phyloP scores from a whole-genome alignment of 257 asterid species.

The Hygrophila difformis region DNA sequence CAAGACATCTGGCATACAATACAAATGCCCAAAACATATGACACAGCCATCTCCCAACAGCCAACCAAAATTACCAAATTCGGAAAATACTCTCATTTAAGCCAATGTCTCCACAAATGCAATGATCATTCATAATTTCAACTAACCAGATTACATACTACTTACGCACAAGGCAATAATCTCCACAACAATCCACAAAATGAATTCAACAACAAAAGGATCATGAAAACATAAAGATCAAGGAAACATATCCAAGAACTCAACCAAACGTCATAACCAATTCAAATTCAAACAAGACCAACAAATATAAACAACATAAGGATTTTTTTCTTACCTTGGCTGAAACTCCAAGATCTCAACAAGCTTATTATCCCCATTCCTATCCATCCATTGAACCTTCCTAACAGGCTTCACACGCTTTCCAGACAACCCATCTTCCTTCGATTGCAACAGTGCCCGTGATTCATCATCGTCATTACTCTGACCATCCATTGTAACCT shows the following conservation, averaged over 20 bases:
- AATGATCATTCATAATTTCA: too few species aligned
- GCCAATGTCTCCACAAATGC: too few species aligned
- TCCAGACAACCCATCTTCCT: slow-evolving; percentile 38
- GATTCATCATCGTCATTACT: slow-evolving; percentile 51
- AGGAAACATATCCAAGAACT: too few species aligned
- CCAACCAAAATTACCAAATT: not conserved
- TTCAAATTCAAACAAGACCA: slow-evolving; percentile 11
- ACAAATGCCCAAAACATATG: not conserved
- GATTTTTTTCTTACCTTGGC: slow-evolving; percentile 51
- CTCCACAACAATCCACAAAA: too few species aligned
- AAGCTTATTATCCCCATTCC: slow-evolving; percentile 70
- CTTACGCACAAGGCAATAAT: not conserved
- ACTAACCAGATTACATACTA: too few species aligned
- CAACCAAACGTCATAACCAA: too few species aligned
- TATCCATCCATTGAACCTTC: slow-evolving; percentile 91
- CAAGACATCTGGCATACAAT: not conserved
- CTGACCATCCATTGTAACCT: too few species aligned
- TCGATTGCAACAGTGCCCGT: slow-evolving; percentile 38
- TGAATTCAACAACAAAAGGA: too few species aligned
- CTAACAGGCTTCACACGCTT: slow-evolving; percentile 41
- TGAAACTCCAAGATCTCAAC: slow-evolving; percentile 73
- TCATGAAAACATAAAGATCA: too few species aligned
- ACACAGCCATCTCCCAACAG: too few species aligned
- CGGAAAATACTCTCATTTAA: not conserved
- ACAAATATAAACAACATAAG: not conserved